Base-by-base conservation (phyloP, 495 filamentous ascomycete genomes). In the Pyrenopolyporus hunteri region DNA sequence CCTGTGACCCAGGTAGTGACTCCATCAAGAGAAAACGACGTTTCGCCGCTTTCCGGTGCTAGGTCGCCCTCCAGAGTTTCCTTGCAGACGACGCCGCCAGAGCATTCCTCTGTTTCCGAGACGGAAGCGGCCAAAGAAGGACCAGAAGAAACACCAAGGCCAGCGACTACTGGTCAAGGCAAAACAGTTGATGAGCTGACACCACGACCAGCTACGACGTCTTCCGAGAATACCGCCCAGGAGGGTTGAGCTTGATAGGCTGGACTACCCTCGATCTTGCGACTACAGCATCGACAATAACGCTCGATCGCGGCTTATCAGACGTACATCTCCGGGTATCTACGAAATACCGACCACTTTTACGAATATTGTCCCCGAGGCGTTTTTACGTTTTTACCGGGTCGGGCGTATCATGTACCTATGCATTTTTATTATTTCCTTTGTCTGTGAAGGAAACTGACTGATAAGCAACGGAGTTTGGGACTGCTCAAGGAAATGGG, bases 1-100 rank as follows among this genome's bases (percentile, higher is more conserved):
- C 70, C 75, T 31, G 55, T 63, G 1, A 76, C 75, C 9, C 77
- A 79, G 59, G 69, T 76, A 25, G 74, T 71, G 9, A 78, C 74
- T 11, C 76, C 78, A 0, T 69, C 64, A 8, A 63, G 66, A 26
- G 75, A 79, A 37, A 29, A 23, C 3, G 66, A 43, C 25, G 45
- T 52, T n/a, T 54, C 55, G 13, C 66, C 59, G 11, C n/a, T 59
- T 11, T 46, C 57, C 1, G 57, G 57, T 16, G 35, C 47, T 32
- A 25, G 37, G 35, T 56, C 62, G 3, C 48, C 57, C 7, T 22
- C 39, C 2, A 59, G 42, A 25, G 46, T 48, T 10, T 11, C 50
- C n/a, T 29, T 64, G 10, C 55, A 46, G 36, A 66, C 55, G 36
- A 66, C 55, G 11, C 57, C 68, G 0, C 65, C 68, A 8, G 63